Evolutionary conservation across 345 rosid species (phyloP), one percentile per base, ranked within the genome.

Genomic region (Cardamine resedifolia): DNA sequence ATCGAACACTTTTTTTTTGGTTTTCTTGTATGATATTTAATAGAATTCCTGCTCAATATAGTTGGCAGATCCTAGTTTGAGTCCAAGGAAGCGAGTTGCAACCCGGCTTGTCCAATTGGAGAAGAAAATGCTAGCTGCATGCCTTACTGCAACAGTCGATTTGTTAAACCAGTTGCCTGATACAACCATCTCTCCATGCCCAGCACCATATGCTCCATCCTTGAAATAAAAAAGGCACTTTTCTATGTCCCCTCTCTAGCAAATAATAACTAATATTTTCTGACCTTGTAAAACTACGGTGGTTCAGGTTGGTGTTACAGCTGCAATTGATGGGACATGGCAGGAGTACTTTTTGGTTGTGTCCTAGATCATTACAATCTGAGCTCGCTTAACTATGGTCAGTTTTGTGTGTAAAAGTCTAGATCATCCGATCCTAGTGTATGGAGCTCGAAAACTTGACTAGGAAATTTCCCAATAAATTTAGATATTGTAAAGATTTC

Each of bases 51-150:
- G 53, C 16, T 31, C 28, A 24, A 68, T 64, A 87, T 62, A 94
- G 98, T 86, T 94, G 90, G 79, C 84, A 77, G 97, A 91, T 69
- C 81, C 83, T 51, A 73, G 73, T 65, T 63, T 88, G 85, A 84
- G 83, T 74, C 96, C 95, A 26, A 89, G 85, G 86, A 91, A 83
- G 82, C 83, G 86, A 82, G 97, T 94, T 49, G 97, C 98, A 24
- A 91, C 96, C 39, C 90, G 88, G 80, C 96, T 94, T 66, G 96
- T 89, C 62, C 79, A 83, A 76, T 56, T 85, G 79, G 98, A 94
- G 81, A 94, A 94, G 95, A 91, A 85, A 83, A 91, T 91, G 68
- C 88, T 94, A 44, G 79, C 78, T 53, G 92, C 92, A 51, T 94
- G 96, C 81, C 78, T 91, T 75, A 79, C 78, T 81, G 83, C 87